Conservation (phyloP, 306 rosid genomes). For the Boehmeria nivea region DNA sequence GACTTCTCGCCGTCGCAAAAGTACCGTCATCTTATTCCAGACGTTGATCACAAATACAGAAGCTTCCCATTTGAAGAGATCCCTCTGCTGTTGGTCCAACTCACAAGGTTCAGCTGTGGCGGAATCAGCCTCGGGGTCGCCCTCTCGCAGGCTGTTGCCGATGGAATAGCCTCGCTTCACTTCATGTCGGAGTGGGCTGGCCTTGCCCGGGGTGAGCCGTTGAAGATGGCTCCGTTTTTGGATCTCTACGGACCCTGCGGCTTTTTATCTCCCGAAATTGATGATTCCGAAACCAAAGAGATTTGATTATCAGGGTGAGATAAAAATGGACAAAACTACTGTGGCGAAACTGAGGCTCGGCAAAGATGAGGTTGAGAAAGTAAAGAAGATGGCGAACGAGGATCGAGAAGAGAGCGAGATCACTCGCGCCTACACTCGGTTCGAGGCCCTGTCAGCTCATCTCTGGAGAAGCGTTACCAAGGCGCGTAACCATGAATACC, state of each 20-base stretch:
- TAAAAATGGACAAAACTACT: neutral
- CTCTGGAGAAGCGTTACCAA: constrained; percentile 48
- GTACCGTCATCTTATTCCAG: neutral
- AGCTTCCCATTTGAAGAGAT: constrained; percentile 30
- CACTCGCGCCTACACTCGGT: neutral
- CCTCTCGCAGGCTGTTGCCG: constrained; percentile 31
- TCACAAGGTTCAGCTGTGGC: constrained; percentile 48
- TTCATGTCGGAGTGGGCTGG: constrained; percentile 41
- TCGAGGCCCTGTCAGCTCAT: constrained; percentile 25
- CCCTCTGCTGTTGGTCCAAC: constrained; percentile 33
- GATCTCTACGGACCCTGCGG: constrained; percentile 9
- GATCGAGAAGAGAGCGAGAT: neutral
- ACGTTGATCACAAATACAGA: neutral
- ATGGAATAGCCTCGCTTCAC: constrained; percentile 34
- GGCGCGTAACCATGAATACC: constrained; percentile 24
- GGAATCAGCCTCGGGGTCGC: constrained; percentile 23
- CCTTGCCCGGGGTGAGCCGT: constrained; percentile 29
- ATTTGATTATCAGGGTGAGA: neutral
- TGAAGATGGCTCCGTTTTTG: constrained; percentile 26
- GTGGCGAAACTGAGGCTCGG: neutral
- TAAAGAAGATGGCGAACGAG: neutral
- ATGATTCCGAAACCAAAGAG: neutral
- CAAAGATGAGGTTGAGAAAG: neutral
- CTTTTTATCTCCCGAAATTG: neutral
- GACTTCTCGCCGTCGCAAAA: neutral